These are phyloP conservation scores for Candida sphagnicola DNA, from an alignment of 805 yeast species.

Conservation along the genomic window DNA sequence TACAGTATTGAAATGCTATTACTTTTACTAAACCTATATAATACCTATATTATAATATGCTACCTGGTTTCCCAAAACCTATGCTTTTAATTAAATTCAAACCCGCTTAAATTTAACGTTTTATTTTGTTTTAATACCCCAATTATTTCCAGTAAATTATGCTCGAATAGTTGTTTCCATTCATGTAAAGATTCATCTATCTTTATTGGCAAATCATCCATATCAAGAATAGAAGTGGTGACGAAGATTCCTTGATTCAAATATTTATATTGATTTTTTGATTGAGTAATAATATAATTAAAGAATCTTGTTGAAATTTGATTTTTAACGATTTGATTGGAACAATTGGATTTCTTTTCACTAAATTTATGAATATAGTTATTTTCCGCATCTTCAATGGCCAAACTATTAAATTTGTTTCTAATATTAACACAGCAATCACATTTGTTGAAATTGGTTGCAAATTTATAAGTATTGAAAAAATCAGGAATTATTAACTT, in stretches of 20 bases:
- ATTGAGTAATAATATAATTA: not conserved
- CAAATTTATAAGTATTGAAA: slow-evolving; percentile 1
- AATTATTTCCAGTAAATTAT: not conserved
- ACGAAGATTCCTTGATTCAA: not conserved
- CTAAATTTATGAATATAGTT: not conserved
- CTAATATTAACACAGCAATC: not conserved
- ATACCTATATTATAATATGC: no score
- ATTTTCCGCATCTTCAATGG: not conserved
- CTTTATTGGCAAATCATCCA: not conserved
- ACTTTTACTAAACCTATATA: no score
- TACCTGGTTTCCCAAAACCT: not conserved
- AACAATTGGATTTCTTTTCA: not conserved
- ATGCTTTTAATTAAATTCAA: not conserved
- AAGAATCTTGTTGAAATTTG: not conserved
- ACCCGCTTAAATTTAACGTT: not conserved
- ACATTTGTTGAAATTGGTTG: not conserved
- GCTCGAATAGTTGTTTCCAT: not conserved
- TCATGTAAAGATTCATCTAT: not conserved
- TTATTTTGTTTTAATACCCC: not conserved
- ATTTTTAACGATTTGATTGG: not conserved
- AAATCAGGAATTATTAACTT: slow-evolving; percentile 2
- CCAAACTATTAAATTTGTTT: not conserved
- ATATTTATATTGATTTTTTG: not conserved
- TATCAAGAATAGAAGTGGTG: not conserved
- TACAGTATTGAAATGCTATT: no score